phyloP scores from a whole-genome alignment of 163 green algal species.

The Scenedesmus sp. region DNA sequence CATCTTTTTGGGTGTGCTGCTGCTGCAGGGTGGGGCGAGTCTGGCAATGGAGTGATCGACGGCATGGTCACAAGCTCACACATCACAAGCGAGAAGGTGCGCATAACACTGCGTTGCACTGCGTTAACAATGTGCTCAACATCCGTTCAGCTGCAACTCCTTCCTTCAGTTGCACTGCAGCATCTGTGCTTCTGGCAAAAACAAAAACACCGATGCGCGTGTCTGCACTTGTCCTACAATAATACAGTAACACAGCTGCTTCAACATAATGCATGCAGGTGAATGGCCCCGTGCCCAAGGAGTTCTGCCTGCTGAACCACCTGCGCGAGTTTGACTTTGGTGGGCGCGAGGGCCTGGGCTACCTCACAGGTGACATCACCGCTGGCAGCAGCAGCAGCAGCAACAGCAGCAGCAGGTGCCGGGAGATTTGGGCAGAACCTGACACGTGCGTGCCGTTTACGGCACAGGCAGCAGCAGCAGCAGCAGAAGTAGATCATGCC shows the following conservation, averaged over 20 bases:
- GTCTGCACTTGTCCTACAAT: no score
- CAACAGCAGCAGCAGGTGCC: neutral
- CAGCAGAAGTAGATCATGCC: no score
- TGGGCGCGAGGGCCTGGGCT: slow-evolving; percentile 10
- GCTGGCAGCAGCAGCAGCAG: neutral
- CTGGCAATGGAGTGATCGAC: slow-evolving; percentile 53
- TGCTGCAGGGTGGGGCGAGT: slow-evolving; percentile 65
- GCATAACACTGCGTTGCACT: no score
- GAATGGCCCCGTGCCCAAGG: slow-evolving; percentile 53
- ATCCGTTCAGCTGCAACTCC: no score
- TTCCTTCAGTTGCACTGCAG: no score
- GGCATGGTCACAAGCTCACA: slow-evolving; percentile 42
- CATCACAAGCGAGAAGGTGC: slow-evolving; percentile 1
- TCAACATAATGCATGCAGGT: slow-evolving; percentile 50
- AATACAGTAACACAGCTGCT: slow-evolving; percentile 18
- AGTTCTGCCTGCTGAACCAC: slow-evolving; percentile 49
- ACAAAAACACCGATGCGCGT: no score
- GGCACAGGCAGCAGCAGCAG: neutral
- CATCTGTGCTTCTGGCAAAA: no score
- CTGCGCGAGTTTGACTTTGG: slow-evolving; percentile 60
- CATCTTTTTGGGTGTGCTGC: neutral
- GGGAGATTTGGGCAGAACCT: neutral
- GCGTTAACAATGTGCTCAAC: no score
- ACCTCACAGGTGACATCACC: slow-evolving; percentile 33
- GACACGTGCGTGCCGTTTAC: neutral